Evolutionary conservation across 2,329 filamentous ascomycete species (phyloP).

Genomic region (Alternaria brassicicola): DNA sequence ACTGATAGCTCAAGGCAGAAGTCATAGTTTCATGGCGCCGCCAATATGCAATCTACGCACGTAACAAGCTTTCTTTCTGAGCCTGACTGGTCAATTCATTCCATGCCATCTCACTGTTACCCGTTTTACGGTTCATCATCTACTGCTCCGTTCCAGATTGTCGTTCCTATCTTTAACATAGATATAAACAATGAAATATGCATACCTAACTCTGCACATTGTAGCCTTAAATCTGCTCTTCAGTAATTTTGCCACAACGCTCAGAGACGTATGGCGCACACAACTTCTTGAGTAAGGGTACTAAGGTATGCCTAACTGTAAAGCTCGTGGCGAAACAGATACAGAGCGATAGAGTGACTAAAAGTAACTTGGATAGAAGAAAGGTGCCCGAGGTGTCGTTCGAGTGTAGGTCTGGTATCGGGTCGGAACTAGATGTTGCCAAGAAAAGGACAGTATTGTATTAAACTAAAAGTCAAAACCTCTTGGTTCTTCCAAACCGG

Average conservation of each 20-base stretch:
- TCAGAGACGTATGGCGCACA: not conserved
- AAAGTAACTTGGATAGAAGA: too few species aligned
- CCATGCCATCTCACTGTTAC: not conserved
- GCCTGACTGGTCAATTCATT: not conserved
- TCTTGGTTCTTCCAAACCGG: not conserved
- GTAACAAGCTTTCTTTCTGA: not conserved
- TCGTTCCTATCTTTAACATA: constrained; percentile 3
- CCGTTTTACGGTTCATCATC: not conserved
- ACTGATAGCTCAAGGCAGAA: not conserved
- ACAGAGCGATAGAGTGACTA: too few species aligned
- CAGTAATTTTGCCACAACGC: not conserved
- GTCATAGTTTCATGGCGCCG: not conserved
- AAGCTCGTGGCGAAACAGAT: too few species aligned
- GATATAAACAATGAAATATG: not conserved
- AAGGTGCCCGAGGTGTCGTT: too few species aligned
- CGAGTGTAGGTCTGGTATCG: too few species aligned
- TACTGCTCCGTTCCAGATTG: not conserved
- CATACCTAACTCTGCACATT: not conserved
- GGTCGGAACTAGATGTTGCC: too few species aligned
- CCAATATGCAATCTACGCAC: not conserved
- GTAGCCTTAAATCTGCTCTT: not conserved
- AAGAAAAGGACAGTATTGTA: not conserved
- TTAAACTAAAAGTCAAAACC: not conserved
- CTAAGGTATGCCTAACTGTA: too few species aligned
- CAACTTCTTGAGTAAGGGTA: too few species aligned